Percentiles rank a stretch among this genome's conserved stretches.
These are phyloP conservation scores for Saturnispora bothae DNA, from an alignment of 805 yeast species.

Conservation along the genomic window DNA sequence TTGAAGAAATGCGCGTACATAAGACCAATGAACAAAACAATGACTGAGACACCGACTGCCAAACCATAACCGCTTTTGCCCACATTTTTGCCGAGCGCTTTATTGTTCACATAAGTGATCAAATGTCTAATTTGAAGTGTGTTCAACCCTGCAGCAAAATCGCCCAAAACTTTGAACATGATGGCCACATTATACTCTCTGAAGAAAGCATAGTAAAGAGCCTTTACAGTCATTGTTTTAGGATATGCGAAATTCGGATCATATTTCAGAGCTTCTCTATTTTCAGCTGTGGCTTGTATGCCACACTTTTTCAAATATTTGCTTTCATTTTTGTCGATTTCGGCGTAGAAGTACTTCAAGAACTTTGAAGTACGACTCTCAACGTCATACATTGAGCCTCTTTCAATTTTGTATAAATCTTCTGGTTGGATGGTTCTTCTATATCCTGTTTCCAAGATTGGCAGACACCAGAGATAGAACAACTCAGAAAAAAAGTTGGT, in stretches of 20 bases:
- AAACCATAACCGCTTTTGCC: slow-evolving; percentile 61
- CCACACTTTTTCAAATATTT: slow-evolving; percentile 27
- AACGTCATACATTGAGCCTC: slow-evolving; percentile 29
- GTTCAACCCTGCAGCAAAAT: slow-evolving; percentile 41
- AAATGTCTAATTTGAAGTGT: slow-evolving; percentile 59
- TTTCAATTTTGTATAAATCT: slow-evolving; percentile 45
- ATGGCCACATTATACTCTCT: slow-evolving; percentile 33
- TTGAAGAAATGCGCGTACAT: slow-evolving; percentile 56
- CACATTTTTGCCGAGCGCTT: slow-evolving; percentile 33
- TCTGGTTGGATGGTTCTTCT: slow-evolving; percentile 57
- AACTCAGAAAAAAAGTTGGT: slow-evolving; percentile 32
- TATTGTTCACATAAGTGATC: slow-evolving; percentile 50
- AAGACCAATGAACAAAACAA: slow-evolving; percentile 41
- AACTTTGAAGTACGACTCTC: slow-evolving; percentile 31
- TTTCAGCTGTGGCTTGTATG: slow-evolving; percentile 26
- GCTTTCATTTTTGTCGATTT: slow-evolving; percentile 24
- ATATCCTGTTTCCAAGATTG: slow-evolving; percentile 57
- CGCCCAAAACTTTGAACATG: slow-evolving; percentile 34
- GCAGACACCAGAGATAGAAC: slow-evolving; percentile 60
- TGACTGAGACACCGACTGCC: slow-evolving; percentile 54
- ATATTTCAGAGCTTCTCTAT: slow-evolving; percentile 23
- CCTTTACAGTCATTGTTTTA: slow-evolving; percentile 31
- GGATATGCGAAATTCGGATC: slow-evolving; percentile 35
- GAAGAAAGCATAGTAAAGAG: slow-evolving; percentile 41
- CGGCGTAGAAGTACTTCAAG: slow-evolving; percentile 23